Evolutionary conservation across 345 rosid genomes (phyloP).

Genomic region (Acer yangbiense): DNA sequence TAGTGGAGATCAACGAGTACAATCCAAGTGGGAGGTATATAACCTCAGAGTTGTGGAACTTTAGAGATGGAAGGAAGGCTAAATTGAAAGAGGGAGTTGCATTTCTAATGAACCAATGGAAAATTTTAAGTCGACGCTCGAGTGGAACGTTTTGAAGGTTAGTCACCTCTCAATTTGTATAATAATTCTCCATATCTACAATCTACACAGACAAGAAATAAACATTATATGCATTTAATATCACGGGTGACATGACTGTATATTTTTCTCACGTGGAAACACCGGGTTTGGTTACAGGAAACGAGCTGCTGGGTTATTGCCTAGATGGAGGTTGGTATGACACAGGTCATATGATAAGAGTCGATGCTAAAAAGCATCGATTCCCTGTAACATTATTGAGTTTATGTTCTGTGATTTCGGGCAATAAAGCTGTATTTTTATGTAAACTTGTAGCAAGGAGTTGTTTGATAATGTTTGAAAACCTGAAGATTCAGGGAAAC

Average conservation of each 20-base stretch:
- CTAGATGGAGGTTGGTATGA: not conserved
- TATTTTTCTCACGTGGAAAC: too few relatives aligned
- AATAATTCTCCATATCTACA: not conserved
- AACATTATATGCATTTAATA: not conserved
- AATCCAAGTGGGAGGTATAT: constrained; percentile 93
- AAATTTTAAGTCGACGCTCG: constrained; percentile 35
- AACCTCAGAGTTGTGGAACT: constrained; percentile 81
- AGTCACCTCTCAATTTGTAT: not conserved
- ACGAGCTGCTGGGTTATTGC: not conserved
- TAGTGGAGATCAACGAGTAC: constrained; percentile 79
- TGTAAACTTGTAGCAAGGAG: not conserved
- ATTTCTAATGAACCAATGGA: constrained; percentile 56
- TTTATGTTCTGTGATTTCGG: not conserved
- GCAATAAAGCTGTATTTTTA: not conserved
- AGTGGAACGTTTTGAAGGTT: constrained; percentile 38
- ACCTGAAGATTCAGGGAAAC: not conserved
- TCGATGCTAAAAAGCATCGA: not conserved
- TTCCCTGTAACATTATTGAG: not conserved
- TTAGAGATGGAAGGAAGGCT: constrained; percentile 62
- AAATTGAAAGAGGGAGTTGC: constrained; percentile 64
- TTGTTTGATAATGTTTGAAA: not conserved
- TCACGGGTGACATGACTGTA: too few relatives aligned
- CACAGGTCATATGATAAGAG: not conserved
- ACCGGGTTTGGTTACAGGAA: constrained; percentile 11
- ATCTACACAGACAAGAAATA: not conserved